These are phyloP conservation scores for Taphrina pruni DNA, from an alignment of 1,139 yeast species.

Conservation along the genomic window DNA sequence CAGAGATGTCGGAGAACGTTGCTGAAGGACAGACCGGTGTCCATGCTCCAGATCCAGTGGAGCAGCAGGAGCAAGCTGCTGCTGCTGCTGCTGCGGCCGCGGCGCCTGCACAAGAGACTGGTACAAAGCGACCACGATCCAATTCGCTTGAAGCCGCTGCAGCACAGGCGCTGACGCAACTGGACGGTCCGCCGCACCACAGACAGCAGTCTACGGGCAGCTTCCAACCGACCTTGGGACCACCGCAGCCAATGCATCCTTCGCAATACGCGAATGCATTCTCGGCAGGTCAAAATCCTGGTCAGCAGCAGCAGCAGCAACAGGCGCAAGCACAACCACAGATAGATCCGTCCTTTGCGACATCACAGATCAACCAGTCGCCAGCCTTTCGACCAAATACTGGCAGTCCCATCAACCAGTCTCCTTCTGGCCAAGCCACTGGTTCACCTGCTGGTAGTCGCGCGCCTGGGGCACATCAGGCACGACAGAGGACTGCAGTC, in stretches of 20 bases:
- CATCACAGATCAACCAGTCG: conserved; percentile 22
- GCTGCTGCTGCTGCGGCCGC: conserved; percentile 4
- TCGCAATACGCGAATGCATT: conserved; percentile 31
- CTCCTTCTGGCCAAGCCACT: conserved; percentile 1
- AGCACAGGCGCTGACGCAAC: conserved; percentile 30
- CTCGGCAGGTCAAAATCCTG: conserved; percentile 24
- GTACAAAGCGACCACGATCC: conserved; percentile 21
- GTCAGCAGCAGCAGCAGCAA: conserved; percentile 15
- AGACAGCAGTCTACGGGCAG: conserved; percentile 25
- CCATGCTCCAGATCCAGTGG: conserved; percentile 5
- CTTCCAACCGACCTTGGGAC: conserved; percentile 29
- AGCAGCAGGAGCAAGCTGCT: conserved; percentile 10
- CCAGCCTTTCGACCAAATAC: conserved; percentile 21
- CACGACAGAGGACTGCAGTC: conserved; percentile 44
- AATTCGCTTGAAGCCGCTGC: conserved; percentile 33
- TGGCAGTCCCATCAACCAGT: conserved; percentile 5
- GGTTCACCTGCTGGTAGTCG: conserved; percentile 25
- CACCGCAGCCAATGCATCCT: conserved; percentile 35
- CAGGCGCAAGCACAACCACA: conserved; percentile 11
- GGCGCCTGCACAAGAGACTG: conserved; percentile 19
- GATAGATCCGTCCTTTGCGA: conserved; percentile 4
- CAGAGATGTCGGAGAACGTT: conserved; percentile 5
- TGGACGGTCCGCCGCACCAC: conserved; percentile 27
- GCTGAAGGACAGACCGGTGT: conserved; percentile 1
- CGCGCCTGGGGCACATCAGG: conserved; percentile 53